Percentiles rank a stretch among this genome's conserved stretches.
Conservation (phyloP, 2,329 filamentous ascomycete species). For the Lecanicillium sp. region DNA sequence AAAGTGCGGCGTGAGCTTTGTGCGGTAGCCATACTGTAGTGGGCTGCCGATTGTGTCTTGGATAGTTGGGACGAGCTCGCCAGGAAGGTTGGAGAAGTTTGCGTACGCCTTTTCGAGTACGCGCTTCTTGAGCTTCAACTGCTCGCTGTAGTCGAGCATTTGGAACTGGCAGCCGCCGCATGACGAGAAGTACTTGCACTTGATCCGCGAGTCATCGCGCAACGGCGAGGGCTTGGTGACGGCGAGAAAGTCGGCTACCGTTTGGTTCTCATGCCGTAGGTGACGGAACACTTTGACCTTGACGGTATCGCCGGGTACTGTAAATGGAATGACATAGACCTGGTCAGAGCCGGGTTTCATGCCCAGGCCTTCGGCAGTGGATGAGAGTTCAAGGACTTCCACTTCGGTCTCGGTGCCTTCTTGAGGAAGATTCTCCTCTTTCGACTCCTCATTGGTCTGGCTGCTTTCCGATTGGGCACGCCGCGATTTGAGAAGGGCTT, state of each 20-base stretch:
- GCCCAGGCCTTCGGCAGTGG: constrained; percentile 85
- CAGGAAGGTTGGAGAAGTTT: constrained; percentile 79
- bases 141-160: constrained; percentile 84
- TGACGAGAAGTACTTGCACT: constrained; percentile 76
- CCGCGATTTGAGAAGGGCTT: constrained; percentile 40
- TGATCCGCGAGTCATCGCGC: constrained; percentile 68
- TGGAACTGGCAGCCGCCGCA: constrained; percentile 97
- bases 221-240: constrained; percentile 64
- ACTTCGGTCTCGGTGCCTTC: constrained; percentile 71
- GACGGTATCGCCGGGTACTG: constrained; percentile 74
- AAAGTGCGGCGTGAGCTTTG: constrained; percentile 95
- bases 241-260: constrained; percentile 73
- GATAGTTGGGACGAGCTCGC: constrained; percentile 66
- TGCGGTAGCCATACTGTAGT: constrained; percentile 86
- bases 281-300: constrained; percentile 74
- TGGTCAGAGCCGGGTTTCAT: constrained; percentile 53
- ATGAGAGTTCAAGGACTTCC: constrained; percentile 74
- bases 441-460: constrained; percentile 17
- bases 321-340: constrained; percentile 83
- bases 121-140: constrained; percentile 73
- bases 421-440: constrained; percentile 44
- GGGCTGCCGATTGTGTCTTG: constrained; percentile 84
- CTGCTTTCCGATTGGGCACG: constrained; percentile 17
- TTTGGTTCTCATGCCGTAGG: constrained; percentile 55
- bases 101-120: constrained; percentile 87